phyloP scores from a whole-genome alignment of 1,284 basidiomycete genomes.

The Ceratobasidium sp. region DNA sequence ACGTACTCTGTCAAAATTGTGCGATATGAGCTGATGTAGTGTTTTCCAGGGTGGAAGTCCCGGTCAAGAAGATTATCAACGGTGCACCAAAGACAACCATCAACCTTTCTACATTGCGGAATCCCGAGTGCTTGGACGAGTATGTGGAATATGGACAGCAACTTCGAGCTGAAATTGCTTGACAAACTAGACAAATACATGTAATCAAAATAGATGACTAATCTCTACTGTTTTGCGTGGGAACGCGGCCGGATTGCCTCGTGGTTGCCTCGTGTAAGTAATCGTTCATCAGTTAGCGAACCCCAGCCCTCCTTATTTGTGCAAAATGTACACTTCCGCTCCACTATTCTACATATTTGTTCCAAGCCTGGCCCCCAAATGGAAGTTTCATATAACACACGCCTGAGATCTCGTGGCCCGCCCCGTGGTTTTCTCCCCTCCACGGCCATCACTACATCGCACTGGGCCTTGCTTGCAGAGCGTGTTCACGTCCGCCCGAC shows the following conservation, averaged over 20 bases:
- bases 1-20: neutral
- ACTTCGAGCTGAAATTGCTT: constrained; percentile 63
- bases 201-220: constrained; percentile 4
- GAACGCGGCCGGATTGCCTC: constrained; percentile 30
- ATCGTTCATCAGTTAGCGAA: constrained; percentile 31
- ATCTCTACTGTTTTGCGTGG: constrained; percentile 26
- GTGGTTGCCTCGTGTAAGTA: constrained; percentile 41
- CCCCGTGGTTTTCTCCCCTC: constrained; percentile 44
- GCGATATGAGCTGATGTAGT: constrained; percentile 11
- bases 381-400: constrained; percentile 42
- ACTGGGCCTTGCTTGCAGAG: constrained; percentile 42
- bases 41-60: constrained; percentile 73
- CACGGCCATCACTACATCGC: constrained; percentile 41
- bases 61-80: constrained; percentile 89
- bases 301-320: constrained; percentile 12
- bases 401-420: constrained; percentile 45
- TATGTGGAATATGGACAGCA: constrained; percentile 72
- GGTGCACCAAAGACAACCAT: constrained; percentile 78
- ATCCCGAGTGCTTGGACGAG: constrained; percentile 79
- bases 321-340: constrained; percentile 31
- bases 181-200: constrained; percentile 43
- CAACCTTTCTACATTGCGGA: constrained; percentile 82
- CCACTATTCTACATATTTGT: constrained; percentile 31
- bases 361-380: constrained; percentile 11
- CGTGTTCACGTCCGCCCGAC: constrained; percentile 29